Conservation (phyloP, 1,284 basidiomycete genomes). For the Apiotrichum porosum region DNA sequence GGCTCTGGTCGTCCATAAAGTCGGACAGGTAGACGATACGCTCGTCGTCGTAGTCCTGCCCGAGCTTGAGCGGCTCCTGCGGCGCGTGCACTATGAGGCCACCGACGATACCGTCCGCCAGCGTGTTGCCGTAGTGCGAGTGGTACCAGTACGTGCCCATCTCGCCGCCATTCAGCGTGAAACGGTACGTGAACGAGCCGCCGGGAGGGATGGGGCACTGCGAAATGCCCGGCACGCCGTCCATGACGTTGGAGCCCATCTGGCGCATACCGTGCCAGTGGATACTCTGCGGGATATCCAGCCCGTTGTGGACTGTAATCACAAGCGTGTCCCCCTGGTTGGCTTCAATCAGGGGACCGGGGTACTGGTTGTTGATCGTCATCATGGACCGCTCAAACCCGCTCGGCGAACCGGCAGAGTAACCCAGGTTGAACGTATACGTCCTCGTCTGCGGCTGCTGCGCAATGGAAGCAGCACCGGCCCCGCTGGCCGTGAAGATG, state of each 20-base stretch:
- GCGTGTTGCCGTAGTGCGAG: slow-evolving; percentile 32
- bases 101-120: slow-evolving; percentile 32
- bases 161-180: slow-evolving; percentile 9
- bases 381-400: neutral
- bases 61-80: slow-evolving; percentile 19
- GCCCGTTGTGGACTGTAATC: slow-evolving; percentile 25
- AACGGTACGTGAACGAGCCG: slow-evolving; percentile 53
- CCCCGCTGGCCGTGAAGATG: neutral
- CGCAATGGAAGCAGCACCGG: neutral
- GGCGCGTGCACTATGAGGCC: slow-evolving; percentile 29
- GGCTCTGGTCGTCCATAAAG: slow-evolving; percentile 26
- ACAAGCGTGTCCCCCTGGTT: slow-evolving; percentile 31
- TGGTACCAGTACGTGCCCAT: slow-evolving; percentile 35
- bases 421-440: neutral
- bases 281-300: slow-evolving; percentile 20
- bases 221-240: slow-evolving; percentile 32
- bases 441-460: neutral
- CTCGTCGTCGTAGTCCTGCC: slow-evolving; percentile 33
- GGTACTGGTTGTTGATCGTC: slow-evolving; percentile 6
- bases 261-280: slow-evolving; percentile 36
- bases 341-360: slow-evolving; percentile 28
- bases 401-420: neutral
- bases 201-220: slow-evolving; percentile 55
- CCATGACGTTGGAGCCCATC: slow-evolving; percentile 25
- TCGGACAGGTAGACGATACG: slow-evolving; percentile 24